Conservation (phyloP, 805 yeast species). For the Brettanomyces anomalus region DNA sequence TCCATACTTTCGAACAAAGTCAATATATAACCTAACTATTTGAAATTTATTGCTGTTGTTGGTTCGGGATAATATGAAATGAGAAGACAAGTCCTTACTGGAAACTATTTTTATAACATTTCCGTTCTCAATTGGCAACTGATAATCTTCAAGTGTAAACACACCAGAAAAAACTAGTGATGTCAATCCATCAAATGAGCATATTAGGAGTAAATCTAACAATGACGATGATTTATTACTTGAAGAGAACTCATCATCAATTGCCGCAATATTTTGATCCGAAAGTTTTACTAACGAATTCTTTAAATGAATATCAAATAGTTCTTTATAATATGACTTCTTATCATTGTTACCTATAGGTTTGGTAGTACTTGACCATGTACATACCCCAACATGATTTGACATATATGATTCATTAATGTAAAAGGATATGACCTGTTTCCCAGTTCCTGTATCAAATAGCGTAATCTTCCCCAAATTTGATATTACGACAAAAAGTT, state of each 20-base stretch:
- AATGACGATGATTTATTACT: constrained; percentile 17
- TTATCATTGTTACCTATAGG: background rate
- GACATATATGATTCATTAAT: background rate
- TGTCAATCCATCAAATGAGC: constrained; percentile 16
- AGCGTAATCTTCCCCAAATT: constrained; percentile 15
- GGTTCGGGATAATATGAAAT: constrained; percentile 16
- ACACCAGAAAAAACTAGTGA: constrained; percentile 25
- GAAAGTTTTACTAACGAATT: constrained; percentile 19
- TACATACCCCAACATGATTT: background rate
- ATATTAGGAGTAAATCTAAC: constrained; percentile 22
- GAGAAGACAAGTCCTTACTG: constrained; percentile 14
- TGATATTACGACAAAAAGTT: constrained; percentile 20
- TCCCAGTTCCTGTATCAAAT: constrained; percentile 24
- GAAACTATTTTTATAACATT: constrained; percentile 13
- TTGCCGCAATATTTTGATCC: constrained; percentile 9
- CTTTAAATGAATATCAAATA: constrained; percentile 17
- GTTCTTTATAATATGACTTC: constrained; percentile 2
- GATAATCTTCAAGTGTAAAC: constrained; percentile 22
- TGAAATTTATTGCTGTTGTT: constrained; percentile 6
- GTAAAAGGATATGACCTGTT: constrained; percentile 13
- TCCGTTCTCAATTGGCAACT: constrained; percentile 12
- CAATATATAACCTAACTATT: constrained; percentile 3
- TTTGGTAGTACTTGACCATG: background rate
- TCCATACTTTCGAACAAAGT: constrained; percentile 23
- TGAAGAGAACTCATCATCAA: constrained; percentile 14